Evolutionary conservation across 2,329 filamentous ascomycete species (phyloP), one percentile per base, ranked within the genome.

Genomic region (Onygenales sp.): DNA sequence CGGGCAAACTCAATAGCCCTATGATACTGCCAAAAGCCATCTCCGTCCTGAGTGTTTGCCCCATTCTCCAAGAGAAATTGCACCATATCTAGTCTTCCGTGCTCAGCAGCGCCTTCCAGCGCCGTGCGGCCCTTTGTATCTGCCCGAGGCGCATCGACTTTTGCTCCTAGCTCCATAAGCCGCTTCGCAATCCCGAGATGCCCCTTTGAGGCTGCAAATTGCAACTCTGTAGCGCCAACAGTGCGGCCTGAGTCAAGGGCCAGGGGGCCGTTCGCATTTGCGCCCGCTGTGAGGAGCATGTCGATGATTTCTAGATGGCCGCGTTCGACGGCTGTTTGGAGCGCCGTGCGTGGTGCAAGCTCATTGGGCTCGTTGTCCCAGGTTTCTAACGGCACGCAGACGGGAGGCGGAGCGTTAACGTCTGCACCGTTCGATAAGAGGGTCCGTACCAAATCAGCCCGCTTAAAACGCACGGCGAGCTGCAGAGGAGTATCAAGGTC

Each of bases 81-180:
- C 10, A 66, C 41, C 57, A 63, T 61, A 43, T 67, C 64, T 14
- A 67, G 58, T 8, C 61, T 60, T 27, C 64, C 65, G 11, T 61
- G 43, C 47, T 66, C 62, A 38, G 65, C 62, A 4, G 65, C 63
- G 7, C 59, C 65, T 50, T 63, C 57, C 4, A 67, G 50, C 4
- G 65, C 63, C 2, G 65, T 64, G 27, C 60, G 50, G 32, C 65
- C 65, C 3, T 62, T 52, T 0, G 43, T 7, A 10, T 17, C 27
- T 27, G 61, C 59, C 4, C 54, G 38, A 0, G 46, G 32, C 43
- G 59, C 61, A 52, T 66, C 60, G 36, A 63, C 41, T 36, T 62
- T 55, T 33, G 62, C 61, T 7, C 55, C 58, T 9, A 54, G 46
- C 4, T 61, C 57, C 9, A 65, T 43, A 9, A 66, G 53, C 7